Percentiles rank a stretch among this genome's conserved stretches.
Conservation (phyloP, 768 basidiomycete genomes). For the Boletus subcaerulescens region DNA sequence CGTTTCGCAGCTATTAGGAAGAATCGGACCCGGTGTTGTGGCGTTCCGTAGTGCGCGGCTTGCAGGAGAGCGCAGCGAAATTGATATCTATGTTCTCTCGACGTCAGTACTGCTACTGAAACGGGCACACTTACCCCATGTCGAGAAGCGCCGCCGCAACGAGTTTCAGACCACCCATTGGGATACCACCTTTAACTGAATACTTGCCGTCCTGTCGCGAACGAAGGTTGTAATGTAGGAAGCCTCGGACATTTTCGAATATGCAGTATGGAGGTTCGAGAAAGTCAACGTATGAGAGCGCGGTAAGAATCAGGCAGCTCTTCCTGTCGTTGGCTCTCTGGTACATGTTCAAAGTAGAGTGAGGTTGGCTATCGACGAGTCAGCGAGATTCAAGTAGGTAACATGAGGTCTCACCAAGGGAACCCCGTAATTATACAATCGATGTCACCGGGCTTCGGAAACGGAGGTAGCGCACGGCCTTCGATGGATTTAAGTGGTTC, state of each 20-base stretch:
- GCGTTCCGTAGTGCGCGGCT: slow-evolving; percentile 47
- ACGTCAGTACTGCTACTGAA: background rate
- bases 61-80: slow-evolving; percentile 42
- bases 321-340: slow-evolving; percentile 64
- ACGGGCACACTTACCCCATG: slow-evolving; percentile 51
- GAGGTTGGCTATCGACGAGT: slow-evolving; percentile 57
- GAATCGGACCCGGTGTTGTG: slow-evolving; percentile 45
- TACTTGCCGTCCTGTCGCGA: slow-evolving; percentile 38
- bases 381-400: background rate
- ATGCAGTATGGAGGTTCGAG: slow-evolving; percentile 41
- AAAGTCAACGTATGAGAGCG: slow-evolving; percentile 43
- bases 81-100: slow-evolving; percentile 37
- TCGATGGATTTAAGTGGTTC: slow-evolving; percentile 41
- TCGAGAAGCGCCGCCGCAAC: slow-evolving; percentile 56
- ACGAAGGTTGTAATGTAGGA: slow-evolving; percentile 39
- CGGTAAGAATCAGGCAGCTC: slow-evolving; percentile 65
- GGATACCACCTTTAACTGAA: slow-evolving; percentile 58
- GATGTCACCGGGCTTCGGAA: slow-evolving; percentile 51
- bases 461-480: slow-evolving; percentile 39
- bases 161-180: slow-evolving; percentile 75
- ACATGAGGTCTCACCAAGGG: slow-evolving; percentile 54
- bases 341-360: slow-evolving; percentile 71
- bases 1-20: slow-evolving; percentile 45
- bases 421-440: slow-evolving; percentile 69
- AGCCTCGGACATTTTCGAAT: slow-evolving; percentile 50